A percentile compares a stretch with the other conserved stretches of the same genome.
These are phyloP conservation scores for Saccharomyces hybrid DNA, from an alignment of 1,139 yeast species.

Conservation along the genomic window DNA sequence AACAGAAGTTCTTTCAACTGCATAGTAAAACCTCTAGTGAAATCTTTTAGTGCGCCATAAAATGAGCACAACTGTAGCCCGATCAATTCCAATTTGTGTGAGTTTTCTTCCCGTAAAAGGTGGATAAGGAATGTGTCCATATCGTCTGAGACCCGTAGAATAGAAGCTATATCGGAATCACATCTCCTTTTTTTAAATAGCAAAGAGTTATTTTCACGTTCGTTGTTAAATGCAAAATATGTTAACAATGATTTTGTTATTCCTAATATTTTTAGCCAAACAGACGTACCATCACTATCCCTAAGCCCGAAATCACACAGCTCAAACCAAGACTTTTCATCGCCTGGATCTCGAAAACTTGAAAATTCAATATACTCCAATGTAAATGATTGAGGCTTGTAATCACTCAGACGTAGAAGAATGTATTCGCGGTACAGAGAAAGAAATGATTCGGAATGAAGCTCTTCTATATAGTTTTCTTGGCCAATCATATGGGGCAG, in stretches of 20 bases:
- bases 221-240: slow-evolving; percentile 11
- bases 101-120: slow-evolving; percentile 9
- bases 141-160: slow-evolving; percentile 13
- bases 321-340: slow-evolving; percentile 11
- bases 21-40: slow-evolving; percentile 1
- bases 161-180: slow-evolving; percentile 1
- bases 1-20: slow-evolving; percentile 11
- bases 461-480: slow-evolving; percentile 2
- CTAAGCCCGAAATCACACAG: slow-evolving; percentile 16
- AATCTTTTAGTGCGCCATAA: slow-evolving; percentile 7
- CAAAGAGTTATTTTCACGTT: slow-evolving; percentile 1
- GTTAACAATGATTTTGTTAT: slow-evolving; percentile 14
- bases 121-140: slow-evolving; percentile 15
- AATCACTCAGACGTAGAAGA: slow-evolving; percentile 10
- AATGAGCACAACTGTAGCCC: slow-evolving; percentile 21
- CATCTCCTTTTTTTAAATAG: slow-evolving; percentile 16
- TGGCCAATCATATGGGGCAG: slow-evolving; percentile 17
- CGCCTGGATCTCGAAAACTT: not conserved
- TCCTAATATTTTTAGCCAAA: slow-evolving; percentile 19
- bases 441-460: not conserved
- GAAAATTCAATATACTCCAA: slow-evolving; percentile 7
- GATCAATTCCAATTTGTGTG: slow-evolving; percentile 6
- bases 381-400: slow-evolving; percentile 12
- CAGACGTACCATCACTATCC: slow-evolving; percentile 3
- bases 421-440: slow-evolving; percentile 15